A percentile compares a stretch with the other conserved stretches of the same genome.
Conservation (phyloP, 345 rosid species). For the Corymbia maculata region DNA sequence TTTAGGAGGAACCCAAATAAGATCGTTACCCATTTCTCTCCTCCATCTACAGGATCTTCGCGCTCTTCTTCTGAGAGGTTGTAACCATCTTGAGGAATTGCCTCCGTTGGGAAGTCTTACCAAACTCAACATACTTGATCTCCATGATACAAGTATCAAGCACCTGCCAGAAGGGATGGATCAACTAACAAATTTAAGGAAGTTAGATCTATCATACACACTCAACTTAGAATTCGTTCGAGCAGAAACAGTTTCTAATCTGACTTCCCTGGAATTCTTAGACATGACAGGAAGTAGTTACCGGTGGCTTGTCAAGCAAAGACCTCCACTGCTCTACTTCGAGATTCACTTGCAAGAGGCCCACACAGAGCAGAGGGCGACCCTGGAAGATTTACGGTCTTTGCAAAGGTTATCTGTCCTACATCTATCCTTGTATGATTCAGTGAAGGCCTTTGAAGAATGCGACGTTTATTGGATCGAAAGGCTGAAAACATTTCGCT, state of each 20-base stretch:
- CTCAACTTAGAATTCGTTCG: constrained; percentile 18
- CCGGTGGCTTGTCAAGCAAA: not conserved
- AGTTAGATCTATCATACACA: constrained; percentile 25
- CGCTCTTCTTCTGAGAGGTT: constrained; percentile 22
- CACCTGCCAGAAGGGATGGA: constrained; percentile 22
- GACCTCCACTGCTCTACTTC: not conserved
- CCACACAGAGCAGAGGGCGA: not conserved
- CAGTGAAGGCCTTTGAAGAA: not conserved
- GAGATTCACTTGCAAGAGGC: not conserved
- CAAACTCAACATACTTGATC: constrained; percentile 29
- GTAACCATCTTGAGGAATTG: constrained; percentile 14
- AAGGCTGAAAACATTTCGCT: not conserved
- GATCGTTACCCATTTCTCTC: constrained; percentile 17
- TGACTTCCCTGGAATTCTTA: constrained; percentile 23
- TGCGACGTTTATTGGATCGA: not conserved
- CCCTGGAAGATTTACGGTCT: not conserved
- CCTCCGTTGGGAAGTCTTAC: constrained; percentile 14
- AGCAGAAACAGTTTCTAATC: constrained; percentile 12
- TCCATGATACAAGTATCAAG: constrained; percentile 18
- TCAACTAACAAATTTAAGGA: constrained; percentile 10
- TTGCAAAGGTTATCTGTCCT: not conserved
- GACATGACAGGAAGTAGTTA: constrained; percentile 34
- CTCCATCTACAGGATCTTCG: constrained; percentile 11
- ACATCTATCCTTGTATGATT: not conserved
- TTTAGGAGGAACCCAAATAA: constrained; percentile 18